These are phyloP conservation scores for Penicillium brasilianum DNA, from an alignment of 2,329 filamentous ascomycete species.

Conservation along the genomic window DNA sequence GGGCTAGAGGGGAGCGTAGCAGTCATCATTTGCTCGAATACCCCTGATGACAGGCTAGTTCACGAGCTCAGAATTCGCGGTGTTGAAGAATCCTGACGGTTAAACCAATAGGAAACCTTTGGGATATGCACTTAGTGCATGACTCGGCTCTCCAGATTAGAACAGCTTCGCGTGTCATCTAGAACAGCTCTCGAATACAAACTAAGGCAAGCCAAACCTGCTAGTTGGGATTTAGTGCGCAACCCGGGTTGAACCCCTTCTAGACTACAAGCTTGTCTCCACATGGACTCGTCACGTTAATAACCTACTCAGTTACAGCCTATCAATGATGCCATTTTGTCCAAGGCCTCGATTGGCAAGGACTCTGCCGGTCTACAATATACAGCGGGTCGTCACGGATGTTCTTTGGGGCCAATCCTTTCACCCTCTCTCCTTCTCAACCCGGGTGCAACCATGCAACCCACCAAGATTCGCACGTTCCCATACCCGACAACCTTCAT, in stretches of 20 bases:
- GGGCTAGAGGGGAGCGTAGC: no score
- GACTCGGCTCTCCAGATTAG: neutral
- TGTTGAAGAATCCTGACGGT: no score
- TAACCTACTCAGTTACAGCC: neutral
- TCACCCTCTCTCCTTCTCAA: neutral
- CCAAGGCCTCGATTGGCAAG: neutral
- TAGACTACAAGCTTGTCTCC: neutral
- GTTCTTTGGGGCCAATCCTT: neutral
- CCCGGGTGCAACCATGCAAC: constrained; percentile 4
- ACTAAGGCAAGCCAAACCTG: neutral
- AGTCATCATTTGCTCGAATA: neutral
- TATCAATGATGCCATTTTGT: neutral
- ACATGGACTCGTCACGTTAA: neutral
- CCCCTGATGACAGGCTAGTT: neutral
- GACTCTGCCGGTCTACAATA: neutral
- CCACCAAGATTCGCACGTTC: neutral
- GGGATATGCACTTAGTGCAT: neutral
- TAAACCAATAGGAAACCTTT: neutral
- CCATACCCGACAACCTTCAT: neutral
- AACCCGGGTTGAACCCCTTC: neutral
- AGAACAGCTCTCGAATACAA: neutral
- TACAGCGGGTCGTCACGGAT: neutral
- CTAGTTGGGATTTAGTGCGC: neutral
- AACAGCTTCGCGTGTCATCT: neutral
- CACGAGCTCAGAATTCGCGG: neutral